Conservation (phyloP, 495 filamentous ascomycete species). For the Penicillium coprophilum region DNA sequence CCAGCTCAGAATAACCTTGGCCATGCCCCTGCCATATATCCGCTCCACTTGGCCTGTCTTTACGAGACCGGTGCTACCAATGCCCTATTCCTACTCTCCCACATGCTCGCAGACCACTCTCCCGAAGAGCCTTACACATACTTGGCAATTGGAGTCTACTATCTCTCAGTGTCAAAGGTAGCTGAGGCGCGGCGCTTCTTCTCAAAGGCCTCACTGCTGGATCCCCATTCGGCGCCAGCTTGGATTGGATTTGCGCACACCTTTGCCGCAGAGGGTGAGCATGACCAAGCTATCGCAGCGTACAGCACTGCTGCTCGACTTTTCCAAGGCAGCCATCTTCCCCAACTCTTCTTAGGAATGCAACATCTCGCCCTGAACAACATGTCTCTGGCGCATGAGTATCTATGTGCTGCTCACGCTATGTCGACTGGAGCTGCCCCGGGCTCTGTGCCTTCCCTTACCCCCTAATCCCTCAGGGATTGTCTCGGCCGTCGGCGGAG, state of each 20-base stretch:
- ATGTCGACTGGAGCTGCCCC: constrained; percentile 60
- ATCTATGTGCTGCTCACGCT: constrained; percentile 80
- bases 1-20: constrained; percentile 59
- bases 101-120: constrained; percentile 88
- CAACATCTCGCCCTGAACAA: constrained; percentile 96
- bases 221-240: constrained; percentile 94
- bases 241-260: constrained; percentile 99
- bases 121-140: constrained; percentile 89
- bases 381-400: constrained; percentile 92
- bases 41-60: constrained; percentile 87
- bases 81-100: constrained; percentile 86
- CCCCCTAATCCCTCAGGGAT: constrained; percentile 51
- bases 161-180: constrained; percentile 83
- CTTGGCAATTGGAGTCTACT: constrained; percentile 94
- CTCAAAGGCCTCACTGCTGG: constrained; percentile 94
- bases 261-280: constrained; percentile 99
- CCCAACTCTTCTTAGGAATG: constrained; percentile 97
- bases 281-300: constrained; percentile 96
- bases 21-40: constrained; percentile 87
- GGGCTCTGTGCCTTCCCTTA: constrained; percentile 29
- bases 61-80: constrained; percentile 86
- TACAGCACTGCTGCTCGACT: constrained; percentile 94
- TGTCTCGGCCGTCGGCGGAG: constrained; percentile 48
- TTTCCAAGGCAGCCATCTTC: constrained; percentile 95
- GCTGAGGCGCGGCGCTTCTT: constrained; percentile 94